Evolutionary conservation across 2,329 filamentous ascomycete species (phyloP), one percentile per base, ranked within the genome.

Genomic region (Penicillium frequentans): DNA sequence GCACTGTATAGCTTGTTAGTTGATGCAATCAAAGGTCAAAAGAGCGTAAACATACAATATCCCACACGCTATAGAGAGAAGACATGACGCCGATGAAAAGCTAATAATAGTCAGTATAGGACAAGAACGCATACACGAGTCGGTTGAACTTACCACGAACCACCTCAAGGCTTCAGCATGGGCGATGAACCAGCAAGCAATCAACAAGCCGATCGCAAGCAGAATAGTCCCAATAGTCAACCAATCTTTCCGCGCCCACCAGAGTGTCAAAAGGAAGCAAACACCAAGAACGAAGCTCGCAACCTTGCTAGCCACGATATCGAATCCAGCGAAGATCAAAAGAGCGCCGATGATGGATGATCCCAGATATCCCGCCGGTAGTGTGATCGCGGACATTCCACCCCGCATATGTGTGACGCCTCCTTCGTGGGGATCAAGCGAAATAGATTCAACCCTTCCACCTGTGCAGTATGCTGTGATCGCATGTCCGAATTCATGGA

Each of bases 11-110:
- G 10, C 29, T 5, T n/a, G 49, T 61, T 50, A 57, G 54, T 19
- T 14, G 48, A 44, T 61, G 49, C 35, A 55, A 26, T 37, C 9
- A 4, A 37, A 11, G 24, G 55, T 27, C 24, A 63, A 50, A 19
- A 9, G 21, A n/a, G 14, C 1, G 19, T 26, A 9, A 6, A 23
- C 81, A 75, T 67, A 83, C 81, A 64, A 93, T 93, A 77, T 93
- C 90, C 90, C 90, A 93, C 5, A 90, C 89, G 62, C 87, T 90
- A 73, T 93, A 93, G 1, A 93, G 81, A 2, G 86, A 87, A 7
- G 86, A 89, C 90, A 93, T 92, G 65, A 92, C 89, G 43, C 90
- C 90, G 59, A 93, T 91, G 67, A 93, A 93, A 27, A 93, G 81
- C 77, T 85, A 14, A 3, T 42, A 1, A 16, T 14, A 8, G 49